Evolutionary conservation across 371 early-diverging fungal genomes (phyloP).

Genomic region (Mucor sp.): DNA sequence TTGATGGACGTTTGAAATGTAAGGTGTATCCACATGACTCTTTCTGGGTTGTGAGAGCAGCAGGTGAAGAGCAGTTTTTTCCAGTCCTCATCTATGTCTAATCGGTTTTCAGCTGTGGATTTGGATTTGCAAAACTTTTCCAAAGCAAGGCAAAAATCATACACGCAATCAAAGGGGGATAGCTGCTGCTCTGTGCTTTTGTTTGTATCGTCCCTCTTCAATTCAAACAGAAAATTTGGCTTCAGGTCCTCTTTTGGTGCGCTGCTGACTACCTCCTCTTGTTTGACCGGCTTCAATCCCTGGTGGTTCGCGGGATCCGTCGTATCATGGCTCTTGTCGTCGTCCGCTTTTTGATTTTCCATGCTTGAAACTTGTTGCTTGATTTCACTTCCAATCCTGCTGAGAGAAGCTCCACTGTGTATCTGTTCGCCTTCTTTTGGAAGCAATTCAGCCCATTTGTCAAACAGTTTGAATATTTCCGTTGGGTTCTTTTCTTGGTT

Average conservation of each 20-base stretch:
- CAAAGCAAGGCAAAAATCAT: constrained; percentile 18
- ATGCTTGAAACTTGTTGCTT: not conserved
- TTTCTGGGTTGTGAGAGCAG: constrained; percentile 11
- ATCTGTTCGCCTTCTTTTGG: not conserved
- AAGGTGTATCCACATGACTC: constrained; percentile 21
- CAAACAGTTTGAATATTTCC: not conserved
- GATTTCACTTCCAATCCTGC: not conserved
- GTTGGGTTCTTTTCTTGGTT: not conserved
- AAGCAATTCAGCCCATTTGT: not conserved
- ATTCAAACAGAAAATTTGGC: constrained; percentile 16
- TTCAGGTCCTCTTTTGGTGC: constrained; percentile 1
- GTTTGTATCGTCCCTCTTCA: not conserved
- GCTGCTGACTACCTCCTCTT: not conserved
- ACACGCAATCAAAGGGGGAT: constrained; percentile 16
- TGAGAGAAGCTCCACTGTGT: not conserved
- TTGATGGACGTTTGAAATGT: constrained; percentile 1
- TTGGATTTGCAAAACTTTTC: constrained; percentile 8
- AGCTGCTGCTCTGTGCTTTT: not conserved
- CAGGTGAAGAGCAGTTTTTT: constrained; percentile 4
- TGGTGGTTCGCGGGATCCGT: not conserved
- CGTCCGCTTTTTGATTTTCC: not conserved
- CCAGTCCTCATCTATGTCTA: constrained; percentile 18
- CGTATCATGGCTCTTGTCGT: not conserved
- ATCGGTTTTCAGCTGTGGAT: not conserved
- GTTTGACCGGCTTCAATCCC: not conserved